These are phyloP conservation scores for Termitomyces sp. DNA, from an alignment of 768 basidiomycete genomes.

Conservation along the genomic window DNA sequence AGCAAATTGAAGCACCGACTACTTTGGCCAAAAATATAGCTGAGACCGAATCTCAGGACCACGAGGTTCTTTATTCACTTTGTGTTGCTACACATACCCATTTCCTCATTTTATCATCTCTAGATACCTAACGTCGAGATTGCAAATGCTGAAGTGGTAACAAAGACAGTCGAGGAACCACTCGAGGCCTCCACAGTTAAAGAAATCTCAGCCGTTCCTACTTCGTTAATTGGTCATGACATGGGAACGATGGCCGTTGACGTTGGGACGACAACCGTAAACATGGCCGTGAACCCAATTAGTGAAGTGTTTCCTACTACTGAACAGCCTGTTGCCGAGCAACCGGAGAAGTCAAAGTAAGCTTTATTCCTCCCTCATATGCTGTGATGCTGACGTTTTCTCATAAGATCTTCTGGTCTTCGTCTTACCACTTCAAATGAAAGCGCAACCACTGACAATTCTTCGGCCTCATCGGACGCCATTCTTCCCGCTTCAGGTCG, in stretches of 20 bases:
- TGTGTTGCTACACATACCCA: background rate
- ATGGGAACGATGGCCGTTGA: slow-evolving; percentile 1
- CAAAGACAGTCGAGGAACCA: background rate
- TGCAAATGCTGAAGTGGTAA: background rate
- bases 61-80: background rate
- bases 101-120: background rate
- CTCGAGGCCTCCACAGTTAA: background rate
- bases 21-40: background rate
- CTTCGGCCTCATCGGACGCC: slow-evolving; percentile 7
- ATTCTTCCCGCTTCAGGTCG: slow-evolving; percentile 25
- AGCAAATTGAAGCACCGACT: background rate
- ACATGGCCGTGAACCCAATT: background rate
- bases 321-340: slow-evolving; percentile 4
- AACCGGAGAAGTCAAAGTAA: slow-evolving; percentile 10
- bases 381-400: background rate
- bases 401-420: slow-evolving; percentile 12
- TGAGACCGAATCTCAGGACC: background rate
- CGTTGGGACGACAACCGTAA: background rate
- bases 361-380: background rate
- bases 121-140: background rate
- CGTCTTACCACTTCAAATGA: slow-evolving; percentile 16
- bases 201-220: background rate
- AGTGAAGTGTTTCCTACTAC: slow-evolving; percentile 14
- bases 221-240: background rate
- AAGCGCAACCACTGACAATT: background rate